Conservation (phyloP, 225 moss, liverwort and hornwort genomes). For the Sphagnum tenellum region DNA sequence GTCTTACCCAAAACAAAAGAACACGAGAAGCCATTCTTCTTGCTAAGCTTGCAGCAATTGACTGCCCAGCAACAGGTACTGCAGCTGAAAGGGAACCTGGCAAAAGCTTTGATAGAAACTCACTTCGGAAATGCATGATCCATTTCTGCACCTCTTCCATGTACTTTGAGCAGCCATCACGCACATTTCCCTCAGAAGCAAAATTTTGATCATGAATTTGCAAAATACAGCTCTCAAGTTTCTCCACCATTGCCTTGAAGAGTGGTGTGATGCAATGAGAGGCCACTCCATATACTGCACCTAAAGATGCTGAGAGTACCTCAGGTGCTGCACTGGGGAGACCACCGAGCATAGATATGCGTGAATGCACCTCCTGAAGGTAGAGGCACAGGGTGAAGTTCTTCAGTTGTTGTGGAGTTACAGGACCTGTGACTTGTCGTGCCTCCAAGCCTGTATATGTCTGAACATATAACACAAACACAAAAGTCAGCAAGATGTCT, state of each 20-base stretch:
- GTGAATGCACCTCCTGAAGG: conserved; percentile 82
- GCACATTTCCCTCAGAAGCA: conserved; percentile 56
- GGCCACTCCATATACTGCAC: conserved; percentile 75
- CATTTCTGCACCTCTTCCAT: conserved; percentile 87
- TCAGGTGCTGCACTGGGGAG: conserved; percentile 60
- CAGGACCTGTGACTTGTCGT: conserved; percentile 73
- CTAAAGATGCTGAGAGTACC: conserved; percentile 69
- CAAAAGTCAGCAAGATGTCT: neutral
- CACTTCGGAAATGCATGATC: conserved; percentile 70
- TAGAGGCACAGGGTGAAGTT: conserved; percentile 82
- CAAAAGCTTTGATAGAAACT: conserved; percentile 84
- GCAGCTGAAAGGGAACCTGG: conserved; percentile 57
- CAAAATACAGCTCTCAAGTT: conserved; percentile 75
- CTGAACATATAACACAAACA: conserved; percentile 13
- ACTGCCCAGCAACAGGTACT: conserved; percentile 63
- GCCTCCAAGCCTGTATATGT: conserved; percentile 77
- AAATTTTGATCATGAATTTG: conserved; percentile 91
- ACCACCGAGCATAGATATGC: conserved; percentile 59
- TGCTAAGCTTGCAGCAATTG: conserved; percentile 75
- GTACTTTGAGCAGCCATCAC: conserved; percentile 76
- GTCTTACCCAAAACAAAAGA: conserved; percentile 81
- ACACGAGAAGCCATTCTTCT: conserved; percentile 86
- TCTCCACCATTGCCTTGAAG: conserved; percentile 93
- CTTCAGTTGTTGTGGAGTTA: conserved; percentile 71
- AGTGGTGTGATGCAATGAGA: conserved; percentile 77